phyloP scores from a whole-genome alignment of 2,329 filamentous ascomycete species.

The Fusarium camptoceras region DNA sequence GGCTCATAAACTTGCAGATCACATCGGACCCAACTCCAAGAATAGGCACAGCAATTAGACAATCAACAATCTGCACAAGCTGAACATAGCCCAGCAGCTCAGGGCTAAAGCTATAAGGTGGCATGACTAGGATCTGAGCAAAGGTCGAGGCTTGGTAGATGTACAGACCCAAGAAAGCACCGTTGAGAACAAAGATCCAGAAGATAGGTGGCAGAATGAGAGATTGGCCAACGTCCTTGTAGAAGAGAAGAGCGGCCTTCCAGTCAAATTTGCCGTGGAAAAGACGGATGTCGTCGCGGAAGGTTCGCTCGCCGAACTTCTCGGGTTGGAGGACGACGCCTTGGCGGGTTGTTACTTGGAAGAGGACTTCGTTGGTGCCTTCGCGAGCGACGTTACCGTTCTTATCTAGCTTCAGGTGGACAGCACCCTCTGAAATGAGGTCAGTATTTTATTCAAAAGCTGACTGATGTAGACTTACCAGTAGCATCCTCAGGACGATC shows the following conservation, averaged over 20 bases:
- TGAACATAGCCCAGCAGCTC: slow-evolving; percentile 9
- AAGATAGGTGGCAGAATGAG: slow-evolving; percentile 1
- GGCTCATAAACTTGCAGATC: slow-evolving; percentile 15
- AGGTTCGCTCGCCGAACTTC: slow-evolving; percentile 11
- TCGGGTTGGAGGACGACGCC: not conserved
- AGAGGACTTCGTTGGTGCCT: not conserved
- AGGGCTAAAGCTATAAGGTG: not conserved
- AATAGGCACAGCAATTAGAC: slow-evolving; percentile 1
- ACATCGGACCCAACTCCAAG: slow-evolving; percentile 4
- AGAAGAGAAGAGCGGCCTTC: not conserved
- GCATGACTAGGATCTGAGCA: not conserved
- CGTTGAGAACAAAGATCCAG: slow-evolving; percentile 19
- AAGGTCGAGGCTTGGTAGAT: slow-evolving; percentile 16
- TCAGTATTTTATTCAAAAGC: accelerated
- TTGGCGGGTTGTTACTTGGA: slow-evolving; percentile 17
- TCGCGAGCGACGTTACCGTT: not conserved
- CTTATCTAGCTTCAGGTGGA: not conserved
- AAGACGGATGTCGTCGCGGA: not conserved
- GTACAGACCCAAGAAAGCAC: slow-evolving; percentile 15
- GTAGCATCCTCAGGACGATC: slow-evolving; percentile 14
- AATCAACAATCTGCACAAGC: slow-evolving; percentile 1
- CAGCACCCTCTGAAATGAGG: not conserved
- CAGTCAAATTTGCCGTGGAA: slow-evolving; percentile 1
- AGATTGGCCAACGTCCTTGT: not conserved
- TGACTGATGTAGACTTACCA: accelerated